phyloP scores from a whole-genome alignment of 306 rosid genomes.

The Fragaria ananassa region DNA sequence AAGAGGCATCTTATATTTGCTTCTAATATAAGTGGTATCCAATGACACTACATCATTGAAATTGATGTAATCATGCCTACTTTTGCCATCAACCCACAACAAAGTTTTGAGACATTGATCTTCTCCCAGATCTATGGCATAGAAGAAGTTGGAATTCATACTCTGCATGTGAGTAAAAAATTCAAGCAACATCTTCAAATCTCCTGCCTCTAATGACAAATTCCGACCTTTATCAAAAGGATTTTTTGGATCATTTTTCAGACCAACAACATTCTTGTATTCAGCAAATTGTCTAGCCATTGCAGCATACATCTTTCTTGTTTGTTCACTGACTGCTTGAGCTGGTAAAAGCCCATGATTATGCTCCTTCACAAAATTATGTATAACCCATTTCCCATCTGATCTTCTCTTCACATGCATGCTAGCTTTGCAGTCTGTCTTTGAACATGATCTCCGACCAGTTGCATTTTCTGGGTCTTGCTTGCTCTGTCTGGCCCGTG shows the following conservation, averaged over 20 bases:
- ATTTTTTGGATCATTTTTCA: slow-evolving; percentile 71
- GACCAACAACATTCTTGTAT: slow-evolving; percentile 88
- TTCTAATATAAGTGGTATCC: slow-evolving; percentile 80
- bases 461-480: slow-evolving; percentile 86
- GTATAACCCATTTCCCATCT: slow-evolving; percentile 99
- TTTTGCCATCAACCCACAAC: slow-evolving; percentile 94
- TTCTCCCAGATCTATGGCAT: slow-evolving; percentile 82
- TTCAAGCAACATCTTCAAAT: slow-evolving; percentile 68
- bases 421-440: slow-evolving; percentile 97
- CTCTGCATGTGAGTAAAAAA: slow-evolving; percentile 78
- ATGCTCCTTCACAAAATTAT: slow-evolving; percentile 92
- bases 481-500: slow-evolving; percentile 88
- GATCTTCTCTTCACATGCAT: slow-evolving; percentile 97
- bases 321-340: slow-evolving; percentile 97
- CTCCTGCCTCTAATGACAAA: slow-evolving; percentile 75
- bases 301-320: slow-evolving; percentile 95
- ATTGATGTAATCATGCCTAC: slow-evolving; percentile 81
- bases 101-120: slow-evolving; percentile 79
- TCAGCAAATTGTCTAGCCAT: slow-evolving; percentile 99
- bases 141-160: slow-evolving; percentile 79
- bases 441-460: slow-evolving; percentile 90
- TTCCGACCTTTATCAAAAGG: slow-evolving; percentile 83
- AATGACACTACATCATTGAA: slow-evolving; percentile 84
- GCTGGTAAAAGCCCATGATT: slow-evolving; percentile 98
- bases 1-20: slow-evolving; percentile 94